Base-by-base conservation (phyloP, 345 rosid genomes). In the Moricandia moricandioides region DNA sequence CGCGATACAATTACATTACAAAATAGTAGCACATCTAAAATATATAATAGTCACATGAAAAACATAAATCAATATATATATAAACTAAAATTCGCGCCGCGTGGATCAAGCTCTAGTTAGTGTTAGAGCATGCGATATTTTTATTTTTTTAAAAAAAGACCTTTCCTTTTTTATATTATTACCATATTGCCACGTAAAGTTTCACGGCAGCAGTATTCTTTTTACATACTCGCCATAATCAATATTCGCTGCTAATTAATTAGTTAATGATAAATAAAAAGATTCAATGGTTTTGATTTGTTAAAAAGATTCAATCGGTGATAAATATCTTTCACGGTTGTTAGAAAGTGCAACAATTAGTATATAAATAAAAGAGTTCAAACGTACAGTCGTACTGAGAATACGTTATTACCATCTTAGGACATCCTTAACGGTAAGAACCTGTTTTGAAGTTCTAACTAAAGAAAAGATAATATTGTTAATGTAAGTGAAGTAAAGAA, bases 331-430 rank as follows among this genome's bases (percentile, higher is more conserved):
- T 39, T 67, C 33, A 8, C 73, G 65, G 73, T 39, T 69, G 65
- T 69, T 69, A 59, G 54, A 74, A 74, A 74, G 72, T 58, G 54
- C 74, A 29, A 37, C 63, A 27, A 61, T 68, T 29, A 52, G 35
- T 55, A 12, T 18, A 45, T 16, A 0, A 26, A 51, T 27, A 26
- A 61, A 7, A 29, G 47, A 40, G 6, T 40, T 37, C 63, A 21
- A 61, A 16, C 79, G 69, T 68, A 68, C 79, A 16, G 14, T 68
- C 64, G 74, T 69, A 69, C 69, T 54, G 34, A 8, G 26, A 17
- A 47, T n/a, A 13, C 17, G 62, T 60, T 61, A 67, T 16, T 60
- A 60, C 67, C 21, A 67, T 43, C 59, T 75, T 58, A 58, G 67
- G n/a, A n/a, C n/a, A n/a, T n/a, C n/a, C n/a, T n/a, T n/a, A n/a